Base-by-base conservation (phyloP, 768 basidiomycete genomes). In the Boletus sp. region DNA sequence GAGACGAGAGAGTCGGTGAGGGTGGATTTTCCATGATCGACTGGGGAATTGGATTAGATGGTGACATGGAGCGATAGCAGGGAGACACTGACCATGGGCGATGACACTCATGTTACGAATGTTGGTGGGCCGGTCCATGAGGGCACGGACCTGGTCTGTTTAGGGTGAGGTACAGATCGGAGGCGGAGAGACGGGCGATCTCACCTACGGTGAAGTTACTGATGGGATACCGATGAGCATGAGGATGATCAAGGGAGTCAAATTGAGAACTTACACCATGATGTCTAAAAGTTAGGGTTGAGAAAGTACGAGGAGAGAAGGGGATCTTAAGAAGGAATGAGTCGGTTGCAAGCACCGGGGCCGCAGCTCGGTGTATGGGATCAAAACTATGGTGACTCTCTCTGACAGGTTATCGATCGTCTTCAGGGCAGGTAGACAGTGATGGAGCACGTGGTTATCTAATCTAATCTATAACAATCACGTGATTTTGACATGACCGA, bases 21-120 rank as follows among this genome's bases (percentile, higher is more conserved):
- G 67, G 97, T 99, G 55, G 97, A 99, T 78, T 99, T 99, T 80
- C 97, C 97, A 80, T 99, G 97, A 78, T 99, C 97, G 84, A 99
- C 97, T 93, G 69, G 32, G 10, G 58, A 47, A 37, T 52, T 36
- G 58, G 64, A 62, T 67, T 35, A 66, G 64, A 63, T 46, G 36
- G 54, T n/a, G 57, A 64, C 47, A 40, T 52, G 17, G 46, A 58
- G 42, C 45, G 56, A 58, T 48, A 48, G 36, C 33, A 47, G 53
- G 54, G 36, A n/a, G 46, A 50, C 37, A 76, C 86, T 68, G 54
- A 90, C 92, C 91, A 77, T 93, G 90, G 67, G 92, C 92, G 71
- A 92, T 92, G 69, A 92, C 90, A 84, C 87, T 89, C 91, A 93
- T 93, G 81, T 92, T 92, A 78, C 92, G 89, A 72, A 94, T 94